A percentile compares a stretch with the other conserved stretches of the same genome.
Evolutionary conservation across 1,139 yeast genomes (phyloP).

Genomic region (Tardiomyces depauwii): DNA sequence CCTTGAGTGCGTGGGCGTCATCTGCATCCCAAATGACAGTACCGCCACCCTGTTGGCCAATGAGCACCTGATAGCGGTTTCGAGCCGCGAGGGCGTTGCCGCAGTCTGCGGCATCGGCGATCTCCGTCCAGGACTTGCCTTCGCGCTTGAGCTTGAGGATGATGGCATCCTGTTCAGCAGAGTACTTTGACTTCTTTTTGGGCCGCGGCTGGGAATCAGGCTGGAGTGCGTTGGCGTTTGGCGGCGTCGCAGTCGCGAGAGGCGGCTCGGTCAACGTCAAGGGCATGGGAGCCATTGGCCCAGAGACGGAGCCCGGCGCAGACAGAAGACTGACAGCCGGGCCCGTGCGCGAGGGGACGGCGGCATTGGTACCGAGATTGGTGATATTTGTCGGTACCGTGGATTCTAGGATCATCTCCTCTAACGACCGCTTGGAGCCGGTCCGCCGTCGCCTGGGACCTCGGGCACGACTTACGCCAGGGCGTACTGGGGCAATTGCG

Average conservation of each 20-base stretch:
- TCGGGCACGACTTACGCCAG: slow-evolving; percentile 6
- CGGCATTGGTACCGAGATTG: slow-evolving; percentile 3
- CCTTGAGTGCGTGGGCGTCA: slow-evolving; percentile 43
- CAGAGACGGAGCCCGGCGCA: slow-evolving; percentile 2
- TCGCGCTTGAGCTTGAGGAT: slow-evolving; percentile 50
- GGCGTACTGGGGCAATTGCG: slow-evolving; percentile 13
- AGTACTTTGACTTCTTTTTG: slow-evolving; percentile 53
- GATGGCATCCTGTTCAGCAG: slow-evolving; percentile 55
- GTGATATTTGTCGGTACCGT: slow-evolving; percentile 16
- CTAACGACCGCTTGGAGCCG: slow-evolving; percentile 20
- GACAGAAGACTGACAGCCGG: slow-evolving; percentile 10
- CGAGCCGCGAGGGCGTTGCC: slow-evolving; percentile 65
- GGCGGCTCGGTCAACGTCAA: slow-evolving; percentile 26
- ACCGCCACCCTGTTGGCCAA: slow-evolving; percentile 77
- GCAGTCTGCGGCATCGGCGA: slow-evolving; percentile 55
- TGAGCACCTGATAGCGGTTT: slow-evolving; percentile 67
- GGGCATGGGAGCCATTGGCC: slow-evolving; percentile 11
- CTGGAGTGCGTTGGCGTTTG: slow-evolving; percentile 25
- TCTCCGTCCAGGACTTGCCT: slow-evolving; percentile 66
- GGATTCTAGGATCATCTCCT: slow-evolving; percentile 19
- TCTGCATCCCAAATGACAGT: slow-evolving; percentile 52
- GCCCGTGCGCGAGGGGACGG: slow-evolving; percentile 6
- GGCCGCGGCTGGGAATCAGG: slow-evolving; percentile 37
- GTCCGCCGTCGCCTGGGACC: slow-evolving; percentile 15
- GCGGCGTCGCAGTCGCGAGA: slow-evolving; percentile 21